Evolutionary conservation across 306 rosid species (phyloP), one percentile per base, ranked within the genome.

Genomic region (Corylus americana): DNA sequence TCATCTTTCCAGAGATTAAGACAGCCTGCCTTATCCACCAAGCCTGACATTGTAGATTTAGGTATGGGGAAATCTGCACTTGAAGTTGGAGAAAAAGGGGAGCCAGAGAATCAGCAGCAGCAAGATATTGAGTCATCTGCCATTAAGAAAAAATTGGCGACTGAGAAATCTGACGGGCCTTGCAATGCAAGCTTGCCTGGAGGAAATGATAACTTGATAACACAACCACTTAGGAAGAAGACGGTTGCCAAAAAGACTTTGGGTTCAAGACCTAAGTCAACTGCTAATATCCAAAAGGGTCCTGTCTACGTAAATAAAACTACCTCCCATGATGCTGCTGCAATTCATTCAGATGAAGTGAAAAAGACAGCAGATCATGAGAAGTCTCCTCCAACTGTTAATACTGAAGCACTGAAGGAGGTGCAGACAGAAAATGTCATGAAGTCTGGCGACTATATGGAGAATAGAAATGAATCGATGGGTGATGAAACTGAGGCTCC

Each of bases 401-500:
- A 59, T 47, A 55, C 27, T 63, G 84, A 83, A 71, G 77, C 78
- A 66, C 73, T 55, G 69, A 61, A 39, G 74, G 77, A 81, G 71
- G 79, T 44, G 51, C 75, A 54, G 64, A 63, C 68, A 66, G 81
- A 76, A 69, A 78, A 62, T 31, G 76, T 66, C 68, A 17, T 50
- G 73, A 73, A 69, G 59, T 67, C 76, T 77, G 84, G 73, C 57
- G 81, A 76, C 64, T 77, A 70, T 73, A 75, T 63, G 17, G 80
- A 66, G 73, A 71, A 71, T 71, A 80, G 78, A 70, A 70, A 74
- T 71, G 90, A 88, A 64, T 47, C 78, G 77, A 74, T 73, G 79
- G 92, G 90, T 78, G 98, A 89, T 9, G 97, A 90, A 84, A 95
- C 97, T 7, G 95, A 85, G 78, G 82, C 92, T 76, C 92, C 94